Evolutionary conservation across 768 basidiomycete species (phyloP).

Genomic region (Strobilomyces echinocephalus): DNA sequence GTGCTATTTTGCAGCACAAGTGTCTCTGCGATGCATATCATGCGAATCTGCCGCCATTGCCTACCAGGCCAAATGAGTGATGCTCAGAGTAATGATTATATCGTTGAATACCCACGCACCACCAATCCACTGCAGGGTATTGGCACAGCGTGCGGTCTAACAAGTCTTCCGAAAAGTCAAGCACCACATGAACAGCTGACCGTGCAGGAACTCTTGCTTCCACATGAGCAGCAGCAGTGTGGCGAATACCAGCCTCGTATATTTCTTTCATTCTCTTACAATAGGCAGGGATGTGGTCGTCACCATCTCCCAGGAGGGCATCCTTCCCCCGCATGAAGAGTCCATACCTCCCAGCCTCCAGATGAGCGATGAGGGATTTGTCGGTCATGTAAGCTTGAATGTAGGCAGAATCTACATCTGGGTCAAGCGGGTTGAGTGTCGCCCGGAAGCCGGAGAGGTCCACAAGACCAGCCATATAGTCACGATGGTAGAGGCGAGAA

Average conservation of each 20-base stretch:
- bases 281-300: background rate
- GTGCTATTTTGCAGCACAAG: background rate
- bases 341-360: constrained; percentile 2
- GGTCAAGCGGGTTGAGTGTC: background rate
- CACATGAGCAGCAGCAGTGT: constrained; percentile 1
- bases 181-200: background rate
- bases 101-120: background rate
- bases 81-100: background rate
- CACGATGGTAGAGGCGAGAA: background rate
- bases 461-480: background rate
- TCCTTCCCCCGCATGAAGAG: constrained; percentile 1
- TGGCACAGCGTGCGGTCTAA: background rate
- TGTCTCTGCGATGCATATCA: background rate
- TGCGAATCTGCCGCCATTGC: constrained; percentile 8
- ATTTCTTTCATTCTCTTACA: constrained; percentile 2
- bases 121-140: constrained; percentile 2
- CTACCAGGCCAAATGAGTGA: background rate
- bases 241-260: background rate
- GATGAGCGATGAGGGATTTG: background rate
- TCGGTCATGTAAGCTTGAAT: constrained; percentile 2
- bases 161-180: background rate
- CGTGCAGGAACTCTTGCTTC: background rate
- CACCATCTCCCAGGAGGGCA: background rate
- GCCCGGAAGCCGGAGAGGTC: background rate
- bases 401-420: no score